Evolutionary conservation across 2,329 filamentous ascomycete species (phyloP).

Genomic region (Pestalotiopsis sp.): DNA sequence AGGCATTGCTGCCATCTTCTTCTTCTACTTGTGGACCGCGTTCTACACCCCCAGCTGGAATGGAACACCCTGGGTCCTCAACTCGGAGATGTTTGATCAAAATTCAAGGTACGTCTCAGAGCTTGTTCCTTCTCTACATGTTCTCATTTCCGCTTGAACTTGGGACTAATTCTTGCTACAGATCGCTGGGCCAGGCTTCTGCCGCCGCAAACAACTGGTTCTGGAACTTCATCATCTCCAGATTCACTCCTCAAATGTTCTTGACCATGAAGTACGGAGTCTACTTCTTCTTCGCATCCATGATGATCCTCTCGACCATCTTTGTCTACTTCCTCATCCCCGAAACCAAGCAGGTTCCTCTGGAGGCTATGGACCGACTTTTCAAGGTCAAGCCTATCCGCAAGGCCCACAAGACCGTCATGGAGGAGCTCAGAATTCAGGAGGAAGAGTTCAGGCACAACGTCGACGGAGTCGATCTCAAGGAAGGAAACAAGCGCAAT

Average conservation of each 20-base stretch:
- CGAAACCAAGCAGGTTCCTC: conserved; percentile 67
- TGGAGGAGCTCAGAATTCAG: conserved; percentile 43
- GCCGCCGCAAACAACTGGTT: conserved; percentile 76
- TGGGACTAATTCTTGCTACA: not conserved
- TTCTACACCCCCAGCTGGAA: conserved; percentile 77
- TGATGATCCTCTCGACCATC: conserved; percentile 60
- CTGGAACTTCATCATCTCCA: conserved; percentile 70
- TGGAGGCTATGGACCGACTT: conserved; percentile 67
- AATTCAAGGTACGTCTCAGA: conserved; percentile 52
- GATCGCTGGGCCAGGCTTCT: conserved; percentile 70
- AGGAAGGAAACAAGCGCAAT: conserved; percentile 15
- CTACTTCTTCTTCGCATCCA: conserved; percentile 69
- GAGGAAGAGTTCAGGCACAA: conserved; percentile 38
- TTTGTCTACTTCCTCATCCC: conserved; percentile 68
- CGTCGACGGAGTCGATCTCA: conserved; percentile 22
- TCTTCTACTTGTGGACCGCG: conserved; percentile 76
- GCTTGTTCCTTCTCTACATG: not conserved
- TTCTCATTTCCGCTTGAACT: not conserved
- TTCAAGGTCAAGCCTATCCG: conserved; percentile 54
- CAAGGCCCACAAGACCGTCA: conserved; percentile 45
- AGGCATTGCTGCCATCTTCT: conserved; percentile 66
- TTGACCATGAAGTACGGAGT: conserved; percentile 62
- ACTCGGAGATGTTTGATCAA: conserved; percentile 75
- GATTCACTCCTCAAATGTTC: conserved; percentile 71
- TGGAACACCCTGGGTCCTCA: conserved; percentile 76